Conservation (phyloP, 1,284 basidiomycete species). For the Hortiboletus rubellus region DNA sequence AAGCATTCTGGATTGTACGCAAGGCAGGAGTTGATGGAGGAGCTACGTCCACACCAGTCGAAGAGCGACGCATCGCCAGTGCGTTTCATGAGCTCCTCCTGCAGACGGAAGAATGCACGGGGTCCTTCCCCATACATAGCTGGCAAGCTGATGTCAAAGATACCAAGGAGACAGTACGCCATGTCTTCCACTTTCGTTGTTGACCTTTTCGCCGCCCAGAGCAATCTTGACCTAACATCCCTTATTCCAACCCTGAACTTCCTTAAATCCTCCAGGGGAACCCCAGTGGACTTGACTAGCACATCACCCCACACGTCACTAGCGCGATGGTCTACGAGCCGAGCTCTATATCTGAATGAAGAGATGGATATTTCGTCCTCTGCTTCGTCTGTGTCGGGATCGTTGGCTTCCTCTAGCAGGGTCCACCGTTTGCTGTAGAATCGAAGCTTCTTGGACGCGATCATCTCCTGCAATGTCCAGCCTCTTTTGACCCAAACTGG, state of each 20-base stretch:
- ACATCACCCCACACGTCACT: constrained; percentile 14
- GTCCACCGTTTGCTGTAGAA: constrained; percentile 30
- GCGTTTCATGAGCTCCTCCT: constrained; percentile 31
- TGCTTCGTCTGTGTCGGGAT: constrained; percentile 16
- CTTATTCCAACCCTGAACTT: constrained; percentile 18
- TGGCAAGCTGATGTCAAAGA: constrained; percentile 27
- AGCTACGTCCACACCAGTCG: constrained; percentile 34
- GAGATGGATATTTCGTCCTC: constrained; percentile 13
- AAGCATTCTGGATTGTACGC: constrained; percentile 19
- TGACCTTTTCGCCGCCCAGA: constrained; percentile 21
- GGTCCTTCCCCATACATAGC: constrained; percentile 25
- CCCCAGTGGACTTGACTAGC: constrained; percentile 12
- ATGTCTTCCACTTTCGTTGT: constrained; percentile 30
- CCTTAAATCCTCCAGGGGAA: constrained; percentile 11
- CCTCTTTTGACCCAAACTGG: constrained; percentile 28
- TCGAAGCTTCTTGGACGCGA: constrained; percentile 26
- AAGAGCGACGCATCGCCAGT: constrained; percentile 29
- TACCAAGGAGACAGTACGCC: constrained; percentile 30
- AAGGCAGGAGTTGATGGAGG: constrained; percentile 26
- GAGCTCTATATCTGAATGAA: constrained; percentile 24
- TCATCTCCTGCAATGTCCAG: constrained; percentile 31
- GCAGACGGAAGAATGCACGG: constrained; percentile 30
- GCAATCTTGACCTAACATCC: constrained; percentile 20
- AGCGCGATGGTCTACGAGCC: constrained; percentile 20
- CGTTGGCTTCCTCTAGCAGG: constrained; percentile 25